A percentile compares a stretch with the other conserved stretches of the same genome.
Conservation (phyloP, 1,284 basidiomycete genomes). For the Crepidotus sp. region DNA sequence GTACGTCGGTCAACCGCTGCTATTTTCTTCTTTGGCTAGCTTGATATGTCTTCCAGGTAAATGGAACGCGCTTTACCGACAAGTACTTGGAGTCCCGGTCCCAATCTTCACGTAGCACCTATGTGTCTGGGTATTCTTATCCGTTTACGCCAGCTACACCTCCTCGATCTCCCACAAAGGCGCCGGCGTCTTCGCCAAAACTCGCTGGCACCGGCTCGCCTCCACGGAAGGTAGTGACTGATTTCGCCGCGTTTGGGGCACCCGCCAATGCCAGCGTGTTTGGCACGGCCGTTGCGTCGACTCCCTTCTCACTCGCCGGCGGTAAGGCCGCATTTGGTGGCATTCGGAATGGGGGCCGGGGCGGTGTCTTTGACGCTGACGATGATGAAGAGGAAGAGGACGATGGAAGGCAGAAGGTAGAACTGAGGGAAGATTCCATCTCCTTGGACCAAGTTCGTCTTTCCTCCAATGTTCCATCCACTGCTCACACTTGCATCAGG, state of each 20-base stretch:
- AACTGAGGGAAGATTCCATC: slow-evolving; percentile 73
- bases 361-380: slow-evolving; percentile 44
- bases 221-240: slow-evolving; percentile 76
- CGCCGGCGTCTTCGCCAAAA: slow-evolving; percentile 27
- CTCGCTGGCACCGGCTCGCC: slow-evolving; percentile 43
- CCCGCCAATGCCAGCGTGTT: slow-evolving; percentile 67
- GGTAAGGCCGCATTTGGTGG: slow-evolving; percentile 74
- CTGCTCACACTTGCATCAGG: slow-evolving; percentile 30
- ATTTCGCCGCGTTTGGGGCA: slow-evolving; percentile 87
- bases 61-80: slow-evolving; percentile 87
- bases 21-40: slow-evolving; percentile 13
- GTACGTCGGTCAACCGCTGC: slow-evolving; percentile 34
- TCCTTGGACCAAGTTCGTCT: slow-evolving; percentile 75
- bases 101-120: slow-evolving; percentile 40
- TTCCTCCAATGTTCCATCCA: slow-evolving; percentile 2
- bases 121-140: slow-evolving; percentile 38
- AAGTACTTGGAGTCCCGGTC: slow-evolving; percentile 80
- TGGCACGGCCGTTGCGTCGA: slow-evolving; percentile 67
- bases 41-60: slow-evolving; percentile 47
- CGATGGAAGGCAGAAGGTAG: slow-evolving; percentile 59
- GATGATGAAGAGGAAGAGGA: slow-evolving; percentile 59
- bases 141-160: slow-evolving; percentile 33
- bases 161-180: slow-evolving; percentile 33
- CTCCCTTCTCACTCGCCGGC: slow-evolving; percentile 72
- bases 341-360: slow-evolving; percentile 41